phyloP scores from a whole-genome alignment of 2,329 filamentous ascomycete genomes.

The Cladosporium halotolerans region DNA sequence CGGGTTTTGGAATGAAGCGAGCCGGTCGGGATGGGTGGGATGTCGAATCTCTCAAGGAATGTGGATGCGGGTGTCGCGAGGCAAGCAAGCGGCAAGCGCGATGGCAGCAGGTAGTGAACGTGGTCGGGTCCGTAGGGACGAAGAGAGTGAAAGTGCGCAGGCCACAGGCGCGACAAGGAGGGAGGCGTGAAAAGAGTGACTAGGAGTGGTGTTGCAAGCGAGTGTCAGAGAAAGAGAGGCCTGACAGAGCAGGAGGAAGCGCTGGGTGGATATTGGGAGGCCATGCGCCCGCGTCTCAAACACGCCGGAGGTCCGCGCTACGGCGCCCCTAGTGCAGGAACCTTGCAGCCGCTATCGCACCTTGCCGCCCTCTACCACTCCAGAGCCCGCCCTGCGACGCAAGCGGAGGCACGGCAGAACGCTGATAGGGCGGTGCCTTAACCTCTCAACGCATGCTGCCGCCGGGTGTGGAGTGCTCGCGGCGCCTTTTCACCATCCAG shows the following conservation, averaged over 20 bases:
- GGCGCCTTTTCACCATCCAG: not conserved
- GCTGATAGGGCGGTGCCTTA: slow-evolving; percentile 2
- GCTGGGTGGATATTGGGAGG: not conserved
- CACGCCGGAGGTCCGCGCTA: too few relatives aligned
- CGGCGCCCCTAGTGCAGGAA: too few relatives aligned
- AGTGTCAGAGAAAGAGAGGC: slow-evolving; percentile 9
- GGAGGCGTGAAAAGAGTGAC: slow-evolving; percentile 14
- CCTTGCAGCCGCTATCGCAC: too few relatives aligned
- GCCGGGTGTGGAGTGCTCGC: slow-evolving; percentile 3
- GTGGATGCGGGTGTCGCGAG: not conserved
- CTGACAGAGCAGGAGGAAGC: not conserved
- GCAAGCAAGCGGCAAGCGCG: slow-evolving; percentile 2
- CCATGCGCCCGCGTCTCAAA: too few relatives aligned
- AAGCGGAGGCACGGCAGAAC: not conserved
- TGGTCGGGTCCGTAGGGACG: not conserved
- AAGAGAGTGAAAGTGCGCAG: slow-evolving; percentile 10
- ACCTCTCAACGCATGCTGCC: not conserved
- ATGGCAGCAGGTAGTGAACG: not conserved
- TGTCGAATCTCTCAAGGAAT: slow-evolving; percentile 8
- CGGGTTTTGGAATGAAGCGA: not conserved
- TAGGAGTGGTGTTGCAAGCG: slow-evolving; percentile 8
- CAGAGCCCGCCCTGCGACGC: not conserved
- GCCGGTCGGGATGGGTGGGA: not conserved
- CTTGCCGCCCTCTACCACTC: too few relatives aligned
- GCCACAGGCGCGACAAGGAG: slow-evolving; percentile 13